These are phyloP conservation scores for Firmiana major DNA, from an alignment of 345 rosid genomes.

Conservation along the genomic window DNA sequence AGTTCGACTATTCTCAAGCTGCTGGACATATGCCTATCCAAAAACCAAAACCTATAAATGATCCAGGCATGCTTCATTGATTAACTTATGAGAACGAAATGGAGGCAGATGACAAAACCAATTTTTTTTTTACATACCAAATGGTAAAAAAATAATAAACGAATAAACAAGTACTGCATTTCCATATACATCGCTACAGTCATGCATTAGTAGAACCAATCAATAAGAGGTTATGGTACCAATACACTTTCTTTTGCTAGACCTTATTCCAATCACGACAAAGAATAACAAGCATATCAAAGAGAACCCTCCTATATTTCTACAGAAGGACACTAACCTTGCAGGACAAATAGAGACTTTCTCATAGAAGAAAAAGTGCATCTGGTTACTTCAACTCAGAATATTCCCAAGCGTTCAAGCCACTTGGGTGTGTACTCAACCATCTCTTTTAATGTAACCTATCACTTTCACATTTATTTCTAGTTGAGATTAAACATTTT, in stretches of 20 bases:
- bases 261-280: background rate
- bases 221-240: background rate
- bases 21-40: conserved; percentile 88
- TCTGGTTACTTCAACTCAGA: background rate
- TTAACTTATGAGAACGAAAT: conserved; percentile 11
- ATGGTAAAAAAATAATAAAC: background rate
- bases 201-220: background rate
- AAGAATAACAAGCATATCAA: background rate
- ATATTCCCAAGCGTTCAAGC: background rate
- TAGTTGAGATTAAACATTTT: background rate
- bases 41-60: conserved; percentile 44
- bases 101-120: background rate
- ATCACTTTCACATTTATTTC: background rate
- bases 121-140: conserved; percentile 2
- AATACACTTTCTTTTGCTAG: background rate
- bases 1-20: conserved; percentile 66
- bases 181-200: background rate
- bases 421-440: background rate
- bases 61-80: conserved; percentile 33
- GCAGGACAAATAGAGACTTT: background rate
- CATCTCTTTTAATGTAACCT: background rate
- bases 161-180: background rate
- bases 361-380: background rate
- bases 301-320: background rate
- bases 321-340: background rate